phyloP scores from a whole-genome alignment of 768 basidiomycete genomes.

The Podaxis sp. region DNA sequence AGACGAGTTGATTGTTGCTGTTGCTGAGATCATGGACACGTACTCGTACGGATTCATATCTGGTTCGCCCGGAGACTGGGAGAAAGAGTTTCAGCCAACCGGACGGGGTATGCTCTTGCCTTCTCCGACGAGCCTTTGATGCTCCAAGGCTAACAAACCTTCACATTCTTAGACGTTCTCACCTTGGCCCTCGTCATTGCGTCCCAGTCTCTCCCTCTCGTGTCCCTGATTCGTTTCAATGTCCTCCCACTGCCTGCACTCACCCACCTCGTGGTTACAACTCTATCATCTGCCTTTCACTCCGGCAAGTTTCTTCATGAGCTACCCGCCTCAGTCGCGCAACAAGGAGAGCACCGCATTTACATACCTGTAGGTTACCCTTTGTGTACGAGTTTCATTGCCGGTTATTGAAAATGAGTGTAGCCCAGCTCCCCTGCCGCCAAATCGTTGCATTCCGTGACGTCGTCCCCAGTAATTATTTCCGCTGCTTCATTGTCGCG shows the following conservation, averaged over 20 bases:
- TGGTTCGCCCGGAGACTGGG: conserved; percentile 46
- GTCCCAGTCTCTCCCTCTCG: conserved; percentile 58
- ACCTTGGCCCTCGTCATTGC: conserved; percentile 55
- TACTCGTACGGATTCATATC: conserved; percentile 35
- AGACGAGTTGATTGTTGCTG: conserved; percentile 64
- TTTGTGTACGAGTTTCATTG: neutral
- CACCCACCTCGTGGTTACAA: conserved; percentile 35
- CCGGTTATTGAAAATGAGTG: neutral
- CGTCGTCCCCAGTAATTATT: conserved; percentile 34
- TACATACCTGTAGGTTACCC: conserved; percentile 29
- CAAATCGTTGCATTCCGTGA: conserved; percentile 34
- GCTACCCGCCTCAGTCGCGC: conserved; percentile 32
- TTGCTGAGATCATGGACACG: conserved; percentile 74
- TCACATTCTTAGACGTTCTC: conserved; percentile 35
- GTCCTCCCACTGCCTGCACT: conserved; percentile 58
- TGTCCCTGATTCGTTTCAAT: conserved; percentile 53
- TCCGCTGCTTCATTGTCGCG: conserved; percentile 35
- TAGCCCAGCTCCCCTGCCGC: conserved; percentile 34
- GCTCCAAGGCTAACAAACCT: neutral
- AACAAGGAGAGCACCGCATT: conserved; percentile 27
- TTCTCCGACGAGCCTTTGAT: neutral
- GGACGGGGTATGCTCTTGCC: conserved; percentile 38
- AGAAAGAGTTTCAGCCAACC: conserved; percentile 64
- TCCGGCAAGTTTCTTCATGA: conserved; percentile 54
- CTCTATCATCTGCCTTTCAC: conserved; percentile 55